A percentile compares a stretch with the other conserved stretches of the same genome.
phyloP scores from a whole-genome alignment of 2,329 filamentous ascomycete species.

The Exophiala viscosa region DNA sequence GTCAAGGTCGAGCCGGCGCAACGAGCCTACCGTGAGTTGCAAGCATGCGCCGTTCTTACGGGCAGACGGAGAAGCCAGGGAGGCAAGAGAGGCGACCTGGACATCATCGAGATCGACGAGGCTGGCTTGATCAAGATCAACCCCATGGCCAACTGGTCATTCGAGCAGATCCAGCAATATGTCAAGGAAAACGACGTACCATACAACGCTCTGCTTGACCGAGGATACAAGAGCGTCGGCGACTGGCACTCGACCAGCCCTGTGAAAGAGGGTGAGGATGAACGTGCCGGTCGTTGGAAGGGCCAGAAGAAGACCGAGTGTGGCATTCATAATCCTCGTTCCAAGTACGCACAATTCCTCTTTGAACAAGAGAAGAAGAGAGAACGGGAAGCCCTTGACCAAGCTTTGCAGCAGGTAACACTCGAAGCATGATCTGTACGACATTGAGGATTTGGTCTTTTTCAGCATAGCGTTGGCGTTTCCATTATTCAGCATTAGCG shows the following conservation, averaged over 20 bases:
- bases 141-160: constrained; percentile 90
- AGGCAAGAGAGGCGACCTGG: constrained; percentile 82
- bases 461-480: constrained; percentile 29
- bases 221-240: constrained; percentile 95
- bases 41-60: constrained; percentile 86
- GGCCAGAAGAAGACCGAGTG: constrained; percentile 94
- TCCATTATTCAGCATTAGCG: constrained; percentile 17
- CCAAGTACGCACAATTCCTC: constrained; percentile 83
- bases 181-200: constrained; percentile 82
- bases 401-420: constrained; percentile 36
- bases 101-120: constrained; percentile 90
- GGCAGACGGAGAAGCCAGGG: constrained; percentile 89
- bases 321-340: constrained; percentile 97
- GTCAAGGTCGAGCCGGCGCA: constrained; percentile 97
- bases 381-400: constrained; percentile 53
- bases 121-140: constrained; percentile 94
- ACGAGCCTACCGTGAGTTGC: constrained; percentile 80
- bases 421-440: constrained; percentile 11
- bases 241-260: constrained; percentile 98
- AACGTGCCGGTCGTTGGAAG: constrained; percentile 95
- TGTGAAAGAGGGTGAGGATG: constrained; percentile 86
- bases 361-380: constrained; percentile 68
- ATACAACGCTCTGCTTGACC: constrained; percentile 86
- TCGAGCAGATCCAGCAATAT: constrained; percentile 84
- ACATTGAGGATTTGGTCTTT: constrained; percentile 1